These are phyloP conservation scores for Fagus crenata DNA, from an alignment of 306 rosid species.

Conservation along the genomic window DNA sequence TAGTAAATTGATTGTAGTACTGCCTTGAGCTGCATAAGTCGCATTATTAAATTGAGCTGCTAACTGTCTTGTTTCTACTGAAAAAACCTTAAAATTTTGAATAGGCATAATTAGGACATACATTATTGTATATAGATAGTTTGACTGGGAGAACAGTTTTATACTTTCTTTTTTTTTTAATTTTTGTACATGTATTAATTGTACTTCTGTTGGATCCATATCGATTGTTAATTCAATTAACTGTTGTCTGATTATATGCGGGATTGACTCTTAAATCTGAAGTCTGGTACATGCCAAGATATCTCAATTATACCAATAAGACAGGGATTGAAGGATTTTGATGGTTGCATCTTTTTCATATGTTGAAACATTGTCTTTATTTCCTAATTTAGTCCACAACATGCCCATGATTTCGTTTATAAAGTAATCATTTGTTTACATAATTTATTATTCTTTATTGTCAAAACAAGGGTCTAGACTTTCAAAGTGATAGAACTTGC, in stretches of 20 bases:
- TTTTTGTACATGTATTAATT: neutral
- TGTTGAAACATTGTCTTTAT: neutral
- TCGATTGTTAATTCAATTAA: neutral
- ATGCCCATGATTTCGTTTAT: neutral
- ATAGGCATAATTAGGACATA: neutral
- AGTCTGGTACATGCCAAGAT: neutral
- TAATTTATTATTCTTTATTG: constrained; percentile 3
- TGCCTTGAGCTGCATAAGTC: too few relatives aligned
- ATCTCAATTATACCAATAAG: neutral
- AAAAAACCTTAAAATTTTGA: neutral
- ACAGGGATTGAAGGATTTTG: neutral
- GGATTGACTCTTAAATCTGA: too few relatives aligned
- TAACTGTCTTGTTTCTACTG: neutral
- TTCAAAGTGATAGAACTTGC: constrained; percentile 28
- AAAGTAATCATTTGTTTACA: neutral
- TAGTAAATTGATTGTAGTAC: neutral
- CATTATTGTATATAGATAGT: neutral
- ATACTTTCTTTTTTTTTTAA: neutral
- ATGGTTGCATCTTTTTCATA: neutral
- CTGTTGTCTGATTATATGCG: too few relatives aligned
- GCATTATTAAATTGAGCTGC: neutral
- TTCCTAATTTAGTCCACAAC: neutral
- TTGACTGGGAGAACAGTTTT: neutral
- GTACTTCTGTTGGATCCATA: neutral
- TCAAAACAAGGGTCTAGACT: constrained; percentile 8